A percentile compares a stretch with the other conserved stretches of the same genome.
phyloP scores from a whole-genome alignment of 352 stramenopile species.

The Thalassiosira delicatula region DNA sequence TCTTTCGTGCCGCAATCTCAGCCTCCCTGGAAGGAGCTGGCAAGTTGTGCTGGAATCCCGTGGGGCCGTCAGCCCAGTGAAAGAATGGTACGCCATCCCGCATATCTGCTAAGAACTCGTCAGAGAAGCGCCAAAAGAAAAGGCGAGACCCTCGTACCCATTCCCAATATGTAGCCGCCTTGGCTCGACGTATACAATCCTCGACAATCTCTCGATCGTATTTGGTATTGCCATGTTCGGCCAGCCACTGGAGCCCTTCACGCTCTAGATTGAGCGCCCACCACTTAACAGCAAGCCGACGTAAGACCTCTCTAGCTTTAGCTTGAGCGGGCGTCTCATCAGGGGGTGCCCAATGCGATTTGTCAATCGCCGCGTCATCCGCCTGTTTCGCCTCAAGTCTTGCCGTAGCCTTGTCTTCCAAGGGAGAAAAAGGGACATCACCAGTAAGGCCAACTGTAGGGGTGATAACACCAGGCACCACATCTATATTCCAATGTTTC shows the following conservation, averaged over 20 bases:
- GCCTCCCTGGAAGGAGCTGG: neutral
- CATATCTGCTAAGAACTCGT: neutral
- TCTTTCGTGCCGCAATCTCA: conserved; percentile 20
- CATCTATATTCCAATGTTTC: too few species aligned
- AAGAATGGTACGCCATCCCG: conserved; percentile 24
- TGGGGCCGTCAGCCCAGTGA: conserved; percentile 4
- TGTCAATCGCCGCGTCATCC: conserved; percentile 40
- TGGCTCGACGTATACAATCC: conserved; percentile 27
- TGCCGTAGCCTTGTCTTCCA: neutral
- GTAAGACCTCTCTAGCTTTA: too few species aligned
- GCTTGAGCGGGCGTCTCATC: too few species aligned
- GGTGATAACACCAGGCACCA: too few species aligned
- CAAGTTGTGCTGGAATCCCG: neutral
- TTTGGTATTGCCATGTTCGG: conserved; percentile 5
- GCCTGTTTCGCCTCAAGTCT: conserved; percentile 18
- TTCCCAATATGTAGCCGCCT: neutral
- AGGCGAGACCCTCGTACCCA: neutral
- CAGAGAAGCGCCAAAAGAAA: conserved; percentile 13
- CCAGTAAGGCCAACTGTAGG: too few species aligned
- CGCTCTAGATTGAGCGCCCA: too few species aligned
- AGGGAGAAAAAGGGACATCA: neutral
- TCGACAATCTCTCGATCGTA: conserved; percentile 25
- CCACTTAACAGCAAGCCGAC: too few species aligned
- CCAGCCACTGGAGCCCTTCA: conserved; percentile 2
- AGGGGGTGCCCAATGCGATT: too few species aligned